Base-by-base conservation (phyloP, 176 grass and related monocot genomes). In the Lolium perenne region DNA sequence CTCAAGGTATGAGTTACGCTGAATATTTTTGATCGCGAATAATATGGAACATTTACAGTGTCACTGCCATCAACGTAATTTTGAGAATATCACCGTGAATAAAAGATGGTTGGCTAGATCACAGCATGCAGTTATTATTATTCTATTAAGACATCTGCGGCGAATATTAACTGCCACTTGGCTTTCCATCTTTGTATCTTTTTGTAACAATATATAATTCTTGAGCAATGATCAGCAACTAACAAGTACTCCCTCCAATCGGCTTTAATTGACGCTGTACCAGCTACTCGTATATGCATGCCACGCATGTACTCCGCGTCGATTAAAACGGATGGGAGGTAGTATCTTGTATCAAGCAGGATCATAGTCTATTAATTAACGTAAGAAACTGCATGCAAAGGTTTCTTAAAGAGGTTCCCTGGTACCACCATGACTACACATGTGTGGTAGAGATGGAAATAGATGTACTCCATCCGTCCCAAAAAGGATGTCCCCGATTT, bases 381-480 rank as follows among this genome's bases (percentile, higher is more conserved):
- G 40, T 69, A 69, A 40, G 17, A 69, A 69, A 15, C 8, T 38
- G 35, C 65, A 43, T n/a, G 53, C 81, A 83, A 74, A 47, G 22
- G 15, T 74, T 63, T 58, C 22, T 46, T 55, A 35, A 67, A 57
- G 64, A 68, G 13, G 73, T 18, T 57, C 14, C 14, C 25, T 57
- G 32, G 32, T 35, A 26, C 17, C 38, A 57, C 5, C 70, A 76
- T 32, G 35, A 49, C 4, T 20, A 56, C 8, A 73, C 56, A 59
- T 45, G 16, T 32, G 54, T 9, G 6, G 40, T 74, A n/a, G 10
- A 43, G 54, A 83, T 83, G 38, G 17, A 50, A 83, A 45, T 8
- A 45, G 5, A 45, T 8, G 5, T 8, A 5, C 41, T 45, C 41
- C 41, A 8, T 45, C 41, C 41, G 41, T 45, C 7, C 41, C 4